Base-by-base conservation (phyloP, 2,329 filamentous ascomycete genomes). In the Penicillium capsulatum region DNA sequence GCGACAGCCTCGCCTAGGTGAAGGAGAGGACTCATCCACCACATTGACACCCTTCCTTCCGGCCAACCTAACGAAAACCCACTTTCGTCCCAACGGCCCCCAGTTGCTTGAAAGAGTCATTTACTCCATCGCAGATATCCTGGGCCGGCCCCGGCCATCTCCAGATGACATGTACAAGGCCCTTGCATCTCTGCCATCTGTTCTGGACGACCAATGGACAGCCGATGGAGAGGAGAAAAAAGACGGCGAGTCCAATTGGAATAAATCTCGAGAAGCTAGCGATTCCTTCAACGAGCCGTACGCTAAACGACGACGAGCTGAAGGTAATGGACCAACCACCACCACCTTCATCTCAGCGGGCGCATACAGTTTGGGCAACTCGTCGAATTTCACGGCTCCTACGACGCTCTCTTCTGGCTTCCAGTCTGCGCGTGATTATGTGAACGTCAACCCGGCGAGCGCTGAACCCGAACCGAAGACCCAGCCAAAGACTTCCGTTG, bases 11-110 rank as follows among this genome's bases (percentile, higher is more conserved):
- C 75, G 79, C 40, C 62, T 54, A 15, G 51, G 69, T 17, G 69
- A 74, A 16, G 54, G 48, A 17, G 65, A 67, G 38, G 66, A 70
- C 33, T 75, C 81, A 50, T 71, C 80, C 41, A 80, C 82, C 0
- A 78, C 75, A 6, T 61, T 91, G 11, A 92, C 87, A 1, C 74
- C 75, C 1, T 96, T 95, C 54, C 68, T 96, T 14, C 74, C 79
- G 0, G 68, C 74, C 1, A 63, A 67, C 34, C 62, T 64, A 61
- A 78, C 76, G 46, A 74, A 68, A 13, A 66, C 66, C 24, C 67
- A 70, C 17, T 75, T 83, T 44, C 73, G 74, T 22, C 71, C 75
- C 17, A 76, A 77, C 51, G 90, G 89, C 0, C 86, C 90, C 1
- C 79, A 78, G 0, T 77, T 94, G 34, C 73, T 81, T 24, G 72